A percentile compares a stretch with the other conserved stretches of the same genome.
These are phyloP conservation scores for Lecanosticta acicola DNA, from an alignment of 2,329 filamentous ascomycete genomes.

Conservation along the genomic window DNA sequence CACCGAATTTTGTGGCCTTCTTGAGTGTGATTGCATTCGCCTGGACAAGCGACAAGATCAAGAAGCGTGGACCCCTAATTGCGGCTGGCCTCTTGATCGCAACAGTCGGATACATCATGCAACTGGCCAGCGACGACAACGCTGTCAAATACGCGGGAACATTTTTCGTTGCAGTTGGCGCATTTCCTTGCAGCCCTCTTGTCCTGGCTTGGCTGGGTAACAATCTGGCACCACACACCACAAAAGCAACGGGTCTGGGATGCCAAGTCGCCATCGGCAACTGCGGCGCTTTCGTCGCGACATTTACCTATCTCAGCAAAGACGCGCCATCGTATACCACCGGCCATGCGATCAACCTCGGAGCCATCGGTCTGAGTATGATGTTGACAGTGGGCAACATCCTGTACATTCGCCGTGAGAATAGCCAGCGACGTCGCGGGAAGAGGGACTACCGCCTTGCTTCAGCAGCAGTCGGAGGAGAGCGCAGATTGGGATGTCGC, in stretches of 20 bases:
- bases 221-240: slow-evolving; percentile 42
- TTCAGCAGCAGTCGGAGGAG: slow-evolving; percentile 23
- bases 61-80: slow-evolving; percentile 33
- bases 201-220: slow-evolving; percentile 39
- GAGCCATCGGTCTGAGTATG: slow-evolving; percentile 35
- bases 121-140: slow-evolving; percentile 28
- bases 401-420: slow-evolving; percentile 40
- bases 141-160: slow-evolving; percentile 38
- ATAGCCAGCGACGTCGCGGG: slow-evolving; percentile 36
- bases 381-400: slow-evolving; percentile 33
- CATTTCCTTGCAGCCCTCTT: slow-evolving; percentile 31
- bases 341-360: slow-evolving; percentile 41
- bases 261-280: slow-evolving; percentile 40
- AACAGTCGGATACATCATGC: slow-evolving; percentile 39
- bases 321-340: slow-evolving; percentile 39
- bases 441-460: slow-evolving; percentile 36
- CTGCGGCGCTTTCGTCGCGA: slow-evolving; percentile 41
- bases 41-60: slow-evolving; percentile 29
- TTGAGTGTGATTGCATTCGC: slow-evolving; percentile 24
- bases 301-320: slow-evolving; percentile 41
- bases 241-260: slow-evolving; percentile 40
- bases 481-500: slow-evolving; percentile 34
- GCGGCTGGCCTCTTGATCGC: slow-evolving; percentile 23
- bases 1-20: slow-evolving; percentile 34
- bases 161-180: slow-evolving; percentile 35